Evolutionary conservation across 306 rosid species (phyloP).

Genomic region (Adenanthera pavonina): DNA sequence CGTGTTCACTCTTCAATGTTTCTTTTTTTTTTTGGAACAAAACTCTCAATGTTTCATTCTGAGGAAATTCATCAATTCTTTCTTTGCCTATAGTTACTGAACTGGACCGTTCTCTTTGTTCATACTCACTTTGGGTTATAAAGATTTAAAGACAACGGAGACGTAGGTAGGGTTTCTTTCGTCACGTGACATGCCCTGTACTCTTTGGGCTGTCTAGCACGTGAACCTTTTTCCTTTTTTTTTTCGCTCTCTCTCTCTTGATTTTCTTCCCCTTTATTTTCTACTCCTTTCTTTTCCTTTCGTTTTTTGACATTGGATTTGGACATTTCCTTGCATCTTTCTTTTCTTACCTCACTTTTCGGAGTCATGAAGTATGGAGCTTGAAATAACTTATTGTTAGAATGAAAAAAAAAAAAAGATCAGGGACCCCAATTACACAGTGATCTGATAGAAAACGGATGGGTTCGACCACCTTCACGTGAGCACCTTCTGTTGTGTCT

Average conservation of each 20-base stretch:
- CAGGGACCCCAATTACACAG: conserved; percentile 11
- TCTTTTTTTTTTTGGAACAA: too few relatives aligned
- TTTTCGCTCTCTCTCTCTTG: neutral
- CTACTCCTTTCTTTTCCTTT: conserved; percentile 13
- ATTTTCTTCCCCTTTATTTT: conserved; percentile 1
- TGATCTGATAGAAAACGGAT: neutral
- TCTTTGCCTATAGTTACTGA: neutral
- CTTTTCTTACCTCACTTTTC: neutral
- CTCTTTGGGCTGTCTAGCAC: conserved; percentile 39
- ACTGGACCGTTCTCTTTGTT: neutral
- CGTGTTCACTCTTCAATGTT: neutral
- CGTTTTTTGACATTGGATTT: conserved; percentile 16
- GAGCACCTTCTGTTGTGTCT: conserved; percentile 67
- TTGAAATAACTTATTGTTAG: neutral
- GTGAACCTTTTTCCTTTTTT: neutral
- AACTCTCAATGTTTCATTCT: neutral
- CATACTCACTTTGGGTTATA: neutral
- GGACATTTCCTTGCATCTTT: conserved; percentile 6
- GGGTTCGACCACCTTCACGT: conserved; percentile 58
- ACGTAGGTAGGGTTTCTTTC: conserved; percentile 15
- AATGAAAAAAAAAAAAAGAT: neutral
- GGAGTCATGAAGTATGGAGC: neutral
- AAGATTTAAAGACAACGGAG: neutral
- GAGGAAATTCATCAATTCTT: neutral
- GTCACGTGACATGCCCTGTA: conserved; percentile 41